These are phyloP conservation scores for Borealophlyctis nickersoniae DNA, from an alignment of 192 early-diverging fungal species.

Conservation along the genomic window DNA sequence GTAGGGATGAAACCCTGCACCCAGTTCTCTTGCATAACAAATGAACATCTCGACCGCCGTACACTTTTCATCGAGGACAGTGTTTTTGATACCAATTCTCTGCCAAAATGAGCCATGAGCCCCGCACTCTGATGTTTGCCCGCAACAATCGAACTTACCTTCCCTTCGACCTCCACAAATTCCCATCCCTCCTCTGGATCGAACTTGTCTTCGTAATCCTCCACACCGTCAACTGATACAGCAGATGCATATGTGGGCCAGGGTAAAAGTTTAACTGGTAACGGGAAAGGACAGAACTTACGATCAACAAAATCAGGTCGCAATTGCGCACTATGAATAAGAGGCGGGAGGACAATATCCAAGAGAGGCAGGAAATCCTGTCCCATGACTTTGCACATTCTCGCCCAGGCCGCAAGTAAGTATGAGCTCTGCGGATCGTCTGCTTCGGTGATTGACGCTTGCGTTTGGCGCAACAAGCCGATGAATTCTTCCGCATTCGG, in stretches of 20 bases:
- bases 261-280: neutral
- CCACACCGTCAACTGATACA: slow-evolving; percentile 22
- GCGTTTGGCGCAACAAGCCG: slow-evolving; percentile 73
- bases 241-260: too few species aligned
- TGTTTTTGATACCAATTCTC: slow-evolving; percentile 93
- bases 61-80: slow-evolving; percentile 95
- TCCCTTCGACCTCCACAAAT: slow-evolving; percentile 86
- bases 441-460: slow-evolving; percentile 72
- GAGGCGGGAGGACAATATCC: slow-evolving; percentile 86
- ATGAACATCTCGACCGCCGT: slow-evolving; percentile 97
- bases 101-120: slow-evolving; percentile 26
- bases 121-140: too few species aligned
- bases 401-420: slow-evolving; percentile 92
- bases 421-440: slow-evolving; percentile 94
- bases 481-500: slow-evolving; percentile 78
- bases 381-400: slow-evolving; percentile 93
- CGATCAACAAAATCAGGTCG: slow-evolving; percentile 83
- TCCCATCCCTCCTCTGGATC: slow-evolving; percentile 98
- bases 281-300: slow-evolving; percentile 56
- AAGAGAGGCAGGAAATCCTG: slow-evolving; percentile 93
- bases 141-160: too few species aligned
- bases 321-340: slow-evolving; percentile 76
- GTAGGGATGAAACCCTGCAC: slow-evolving; percentile 83
- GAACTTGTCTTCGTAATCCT: slow-evolving; percentile 78
- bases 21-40: slow-evolving; percentile 90